Percentiles rank a stretch among this genome's conserved stretches.
phyloP scores from a whole-genome alignment of 805 yeast genomes.

The Alloascoidea hylecoeti region DNA sequence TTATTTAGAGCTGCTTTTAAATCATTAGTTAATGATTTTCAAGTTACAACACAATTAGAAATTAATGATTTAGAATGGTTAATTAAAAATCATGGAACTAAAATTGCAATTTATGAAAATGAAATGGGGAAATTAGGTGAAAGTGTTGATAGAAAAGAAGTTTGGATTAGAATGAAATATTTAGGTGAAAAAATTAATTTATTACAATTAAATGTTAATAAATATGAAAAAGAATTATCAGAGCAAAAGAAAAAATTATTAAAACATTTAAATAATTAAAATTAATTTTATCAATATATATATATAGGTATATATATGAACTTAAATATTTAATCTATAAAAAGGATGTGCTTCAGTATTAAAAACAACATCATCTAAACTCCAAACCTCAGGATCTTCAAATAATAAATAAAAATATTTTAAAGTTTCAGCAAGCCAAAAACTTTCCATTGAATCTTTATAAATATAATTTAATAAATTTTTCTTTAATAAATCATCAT shows the following conservation, averaged over 20 bases:
- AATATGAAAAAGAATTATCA: slow-evolving; percentile 23
- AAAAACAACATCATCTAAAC: slow-evolving; percentile 38
- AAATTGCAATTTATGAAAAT: slow-evolving; percentile 52
- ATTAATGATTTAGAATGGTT: slow-evolving; percentile 39
- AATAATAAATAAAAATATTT: slow-evolving; percentile 39
- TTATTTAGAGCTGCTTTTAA: slow-evolving; percentile 68
- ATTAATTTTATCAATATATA: slow-evolving; percentile 47
- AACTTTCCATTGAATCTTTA: slow-evolving; percentile 26
- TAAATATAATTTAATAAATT: slow-evolving; percentile 11
- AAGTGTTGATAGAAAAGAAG: slow-evolving; percentile 34
- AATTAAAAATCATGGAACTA: slow-evolving; percentile 42
- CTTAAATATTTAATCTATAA: slow-evolving; percentile 7
- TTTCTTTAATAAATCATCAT: neutral
- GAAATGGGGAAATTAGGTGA: slow-evolving; percentile 50
- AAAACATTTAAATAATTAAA: no score
- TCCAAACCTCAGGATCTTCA: slow-evolving; percentile 23
- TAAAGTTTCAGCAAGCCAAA: slow-evolving; percentile 46
- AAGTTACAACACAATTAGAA: slow-evolving; percentile 48
- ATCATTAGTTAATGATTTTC: slow-evolving; percentile 41
- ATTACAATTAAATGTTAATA: slow-evolving; percentile 35
- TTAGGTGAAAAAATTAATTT: slow-evolving; percentile 51
- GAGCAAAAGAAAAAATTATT: no score
- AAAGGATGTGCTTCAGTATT: slow-evolving; percentile 52
- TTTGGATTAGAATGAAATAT: slow-evolving; percentile 50
- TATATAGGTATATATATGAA: slow-evolving; percentile 33